Conservation (phyloP, 306 rosid genomes). For the Delonix regia region DNA sequence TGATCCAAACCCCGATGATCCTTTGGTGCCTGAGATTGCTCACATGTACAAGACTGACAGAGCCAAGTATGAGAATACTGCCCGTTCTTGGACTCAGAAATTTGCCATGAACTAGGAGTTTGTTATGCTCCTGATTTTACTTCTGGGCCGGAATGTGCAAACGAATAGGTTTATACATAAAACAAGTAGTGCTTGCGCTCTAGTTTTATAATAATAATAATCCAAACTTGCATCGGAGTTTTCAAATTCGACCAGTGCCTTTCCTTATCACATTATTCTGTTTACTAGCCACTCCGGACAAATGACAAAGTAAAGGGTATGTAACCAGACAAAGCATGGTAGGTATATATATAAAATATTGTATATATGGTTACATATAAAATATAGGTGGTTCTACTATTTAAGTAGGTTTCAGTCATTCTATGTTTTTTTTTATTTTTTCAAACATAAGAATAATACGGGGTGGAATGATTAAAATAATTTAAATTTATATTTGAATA, state of each 20-base stretch:
- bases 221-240: conserved; percentile 9
- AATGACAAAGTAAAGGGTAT: background rate
- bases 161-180: conserved; percentile 22
- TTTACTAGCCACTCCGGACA: background rate
- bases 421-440: too few relatives aligned
- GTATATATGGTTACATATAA: too few relatives aligned
- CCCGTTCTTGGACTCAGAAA: conserved; percentile 68
- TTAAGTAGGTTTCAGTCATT: too few relatives aligned
- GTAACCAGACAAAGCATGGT: background rate
- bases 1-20: conserved; percentile 63
- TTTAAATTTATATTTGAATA: too few relatives aligned
- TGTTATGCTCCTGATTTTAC: conserved; percentile 15
- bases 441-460: too few relatives aligned
- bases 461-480: too few relatives aligned
- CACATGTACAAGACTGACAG: conserved; percentile 60
- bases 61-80: conserved; percentile 54
- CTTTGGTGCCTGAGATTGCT: conserved; percentile 65
- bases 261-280: background rate
- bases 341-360: too few relatives aligned
- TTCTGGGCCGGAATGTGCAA: conserved; percentile 11
- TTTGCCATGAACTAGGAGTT: conserved; percentile 49
- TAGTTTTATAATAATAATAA: conserved; percentile 34
- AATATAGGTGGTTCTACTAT: too few relatives aligned
- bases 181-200: conserved; percentile 22
- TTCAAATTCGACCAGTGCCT: background rate